Base-by-base conservation (phyloP, 1,139 yeast species). In the Saccharomyces hybrid region DNA sequence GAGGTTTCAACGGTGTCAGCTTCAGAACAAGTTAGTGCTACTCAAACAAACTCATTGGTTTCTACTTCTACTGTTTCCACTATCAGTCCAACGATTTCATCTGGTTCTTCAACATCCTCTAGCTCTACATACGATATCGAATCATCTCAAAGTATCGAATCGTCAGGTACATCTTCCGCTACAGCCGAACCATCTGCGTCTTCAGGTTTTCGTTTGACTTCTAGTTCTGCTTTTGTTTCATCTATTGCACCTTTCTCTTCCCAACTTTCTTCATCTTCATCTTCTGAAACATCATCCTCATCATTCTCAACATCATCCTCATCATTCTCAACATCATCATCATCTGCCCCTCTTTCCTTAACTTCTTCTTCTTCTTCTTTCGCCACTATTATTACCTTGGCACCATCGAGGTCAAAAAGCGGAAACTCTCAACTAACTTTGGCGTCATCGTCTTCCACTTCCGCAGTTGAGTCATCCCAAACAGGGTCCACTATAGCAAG, bases 21-120 rank as follows among this genome's bases (percentile, higher is more conserved):
- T 46, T 38, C 47, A n/a, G 47, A 14, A 26, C 31, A 26, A 46
- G 13, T 20, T 13, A 46, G 48, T 34, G 50, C 51, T 8, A 46
- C 50, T 13, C 29, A 51, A 11, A 32, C 50, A 9, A 25, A 51
- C 16, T 13, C 56, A 31, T 48, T 57, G 11, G 51, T 56, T 9
- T 25, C 57, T 26, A 14, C 53, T 14, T 50, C 60, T n/a, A 57
- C 57, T 27, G 51, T 50, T 4, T 32, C 53, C 8, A 25, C 34
- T 27, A n/a, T 53, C 16, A 46, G 50, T 20, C 16, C 56, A 4
- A 16, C 56, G 8, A n/a, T 52, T 13, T 29, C 51, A 8, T 44
- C 50, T 14, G 16, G 42, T 16, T 25, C 54, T 11, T 20, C 49
- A 14, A 26, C 55, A 7, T n/a, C 52, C 5, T 8, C 54, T 13